A percentile compares a stretch with the other conserved stretches of the same genome.
phyloP scores from a whole-genome alignment of 2,329 filamentous ascomycete species.

The Emmonsiellopsis sp. region DNA sequence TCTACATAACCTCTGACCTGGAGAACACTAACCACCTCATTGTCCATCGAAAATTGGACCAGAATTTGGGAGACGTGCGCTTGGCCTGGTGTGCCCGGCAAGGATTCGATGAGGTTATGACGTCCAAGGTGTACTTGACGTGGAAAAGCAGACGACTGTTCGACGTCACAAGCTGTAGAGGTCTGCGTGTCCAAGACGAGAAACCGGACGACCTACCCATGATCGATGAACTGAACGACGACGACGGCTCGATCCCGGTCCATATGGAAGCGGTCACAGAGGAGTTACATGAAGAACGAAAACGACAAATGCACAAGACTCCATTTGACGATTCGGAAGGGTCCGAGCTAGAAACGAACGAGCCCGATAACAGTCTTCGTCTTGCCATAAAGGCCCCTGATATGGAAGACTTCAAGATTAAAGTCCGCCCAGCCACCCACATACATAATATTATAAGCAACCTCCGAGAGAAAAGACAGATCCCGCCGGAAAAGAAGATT shows the following conservation, averaged over 20 bases:
- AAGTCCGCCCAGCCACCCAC: slow-evolving; percentile 37
- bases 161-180: slow-evolving; percentile 62
- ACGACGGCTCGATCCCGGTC: slow-evolving; percentile 48
- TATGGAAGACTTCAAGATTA: slow-evolving; percentile 42
- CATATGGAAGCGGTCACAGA: slow-evolving; percentile 69
- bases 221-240: background rate
- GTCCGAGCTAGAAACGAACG: slow-evolving; percentile 2
- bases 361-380: slow-evolving; percentile 23
- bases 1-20: slow-evolving; percentile 61
- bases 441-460: slow-evolving; percentile 52
- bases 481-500: slow-evolving; percentile 46
- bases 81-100: slow-evolving; percentile 61
- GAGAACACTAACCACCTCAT: slow-evolving; percentile 51
- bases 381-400: slow-evolving; percentile 45
- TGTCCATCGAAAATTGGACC: slow-evolving; percentile 57
- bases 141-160: slow-evolving; percentile 68
- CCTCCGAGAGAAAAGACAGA: slow-evolving; percentile 47
- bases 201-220: slow-evolving; percentile 31
- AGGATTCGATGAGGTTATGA: slow-evolving; percentile 39
- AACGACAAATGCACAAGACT: slow-evolving; percentile 10
- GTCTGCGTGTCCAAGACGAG: slow-evolving; percentile 51
- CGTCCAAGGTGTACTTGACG: slow-evolving; percentile 60
- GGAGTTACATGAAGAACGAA: slow-evolving; percentile 42
- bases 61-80: slow-evolving; percentile 57
- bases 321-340: slow-evolving; percentile 13